These are phyloP conservation scores for Lasiosphaeria miniovina DNA, from an alignment of 495 filamentous ascomycete genomes.

Conservation along the genomic window DNA sequence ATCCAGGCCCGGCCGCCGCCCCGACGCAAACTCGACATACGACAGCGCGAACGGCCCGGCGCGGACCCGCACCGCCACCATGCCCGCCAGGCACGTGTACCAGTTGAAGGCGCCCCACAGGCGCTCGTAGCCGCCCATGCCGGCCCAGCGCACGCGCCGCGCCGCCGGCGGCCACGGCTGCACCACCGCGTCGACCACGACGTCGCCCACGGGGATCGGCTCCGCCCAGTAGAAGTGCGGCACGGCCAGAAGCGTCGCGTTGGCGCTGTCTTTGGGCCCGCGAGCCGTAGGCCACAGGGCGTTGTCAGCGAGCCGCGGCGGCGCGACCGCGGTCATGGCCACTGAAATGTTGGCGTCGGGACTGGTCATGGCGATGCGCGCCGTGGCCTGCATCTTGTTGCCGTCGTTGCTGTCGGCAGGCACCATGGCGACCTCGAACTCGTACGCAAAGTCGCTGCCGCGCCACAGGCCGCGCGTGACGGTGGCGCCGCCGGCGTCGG, in stretches of 20 bases:
- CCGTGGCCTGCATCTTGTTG: neutral
- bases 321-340: constrained; percentile 1
- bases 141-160: neutral
- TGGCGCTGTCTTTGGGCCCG: neutral
- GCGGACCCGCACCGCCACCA: constrained; percentile 6
- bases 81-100: constrained; percentile 9
- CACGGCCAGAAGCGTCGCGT: constrained; percentile 7
- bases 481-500: neutral
- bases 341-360: constrained; percentile 7
- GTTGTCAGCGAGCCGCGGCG: constrained; percentile 9
- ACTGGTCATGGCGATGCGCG: neutral
- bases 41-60: constrained; percentile 9
- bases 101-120: constrained; percentile 16
- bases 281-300: constrained; percentile 2
- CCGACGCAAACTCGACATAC: constrained; percentile 8
- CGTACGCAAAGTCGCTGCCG: constrained; percentile 7
- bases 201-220: constrained; percentile 9
- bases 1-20: constrained; percentile 3
- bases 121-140: constrained; percentile 10
- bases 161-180: constrained; percentile 1
- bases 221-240: constrained; percentile 15
- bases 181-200: constrained; percentile 5
- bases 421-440: constrained; percentile 5
- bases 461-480: constrained; percentile 11
- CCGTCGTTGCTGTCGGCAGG: neutral